phyloP scores from a whole-genome alignment of 1,284 basidiomycete species.

The Moniliophthora roreri region DNA sequence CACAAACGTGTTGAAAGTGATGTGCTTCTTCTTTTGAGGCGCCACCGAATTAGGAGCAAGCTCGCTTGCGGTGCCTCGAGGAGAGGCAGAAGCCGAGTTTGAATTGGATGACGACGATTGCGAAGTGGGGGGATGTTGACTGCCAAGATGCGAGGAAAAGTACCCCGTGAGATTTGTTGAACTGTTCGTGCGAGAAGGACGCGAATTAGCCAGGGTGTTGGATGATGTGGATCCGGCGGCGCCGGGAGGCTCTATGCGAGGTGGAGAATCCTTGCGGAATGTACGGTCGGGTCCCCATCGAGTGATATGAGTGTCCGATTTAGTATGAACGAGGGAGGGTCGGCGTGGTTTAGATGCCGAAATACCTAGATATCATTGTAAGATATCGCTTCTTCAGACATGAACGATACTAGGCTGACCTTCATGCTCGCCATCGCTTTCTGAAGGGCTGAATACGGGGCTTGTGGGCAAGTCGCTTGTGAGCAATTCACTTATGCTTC shows the following conservation, averaged over 20 bases:
- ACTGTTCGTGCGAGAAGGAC: slow-evolving; percentile 14
- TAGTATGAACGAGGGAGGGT: slow-evolving; percentile 72
- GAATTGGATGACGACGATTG: slow-evolving; percentile 12
- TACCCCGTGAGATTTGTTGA: slow-evolving; percentile 12
- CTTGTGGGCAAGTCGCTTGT: slow-evolving; percentile 57
- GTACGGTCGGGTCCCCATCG: slow-evolving; percentile 49
- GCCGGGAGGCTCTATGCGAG: slow-evolving; percentile 47
- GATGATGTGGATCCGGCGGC: slow-evolving; percentile 17
- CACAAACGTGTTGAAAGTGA: slow-evolving; percentile 97
- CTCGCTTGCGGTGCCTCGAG: slow-evolving; percentile 23
- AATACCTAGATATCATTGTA: slow-evolving; percentile 18
- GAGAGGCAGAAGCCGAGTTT: slow-evolving; percentile 8
- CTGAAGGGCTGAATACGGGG: slow-evolving; percentile 54
- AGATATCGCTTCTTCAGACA: slow-evolving; percentile 22
- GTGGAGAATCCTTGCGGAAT: slow-evolving; percentile 68
- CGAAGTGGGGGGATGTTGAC: slow-evolving; percentile 11
- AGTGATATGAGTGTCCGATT: slow-evolving; percentile 79
- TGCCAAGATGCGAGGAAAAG: slow-evolving; percentile 13
- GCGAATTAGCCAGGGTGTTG: slow-evolving; percentile 4
- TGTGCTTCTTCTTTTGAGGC: slow-evolving; percentile 69
- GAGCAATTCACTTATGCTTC: slow-evolving; percentile 90
- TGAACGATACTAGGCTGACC: slow-evolving; percentile 6
- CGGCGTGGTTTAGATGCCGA: slow-evolving; percentile 33
- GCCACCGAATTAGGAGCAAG: slow-evolving; percentile 17
- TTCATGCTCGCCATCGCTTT: slow-evolving; percentile 40